Conservation (phyloP, 2,329 filamentous ascomycete genomes). For the Diplocarpon rosae region DNA sequence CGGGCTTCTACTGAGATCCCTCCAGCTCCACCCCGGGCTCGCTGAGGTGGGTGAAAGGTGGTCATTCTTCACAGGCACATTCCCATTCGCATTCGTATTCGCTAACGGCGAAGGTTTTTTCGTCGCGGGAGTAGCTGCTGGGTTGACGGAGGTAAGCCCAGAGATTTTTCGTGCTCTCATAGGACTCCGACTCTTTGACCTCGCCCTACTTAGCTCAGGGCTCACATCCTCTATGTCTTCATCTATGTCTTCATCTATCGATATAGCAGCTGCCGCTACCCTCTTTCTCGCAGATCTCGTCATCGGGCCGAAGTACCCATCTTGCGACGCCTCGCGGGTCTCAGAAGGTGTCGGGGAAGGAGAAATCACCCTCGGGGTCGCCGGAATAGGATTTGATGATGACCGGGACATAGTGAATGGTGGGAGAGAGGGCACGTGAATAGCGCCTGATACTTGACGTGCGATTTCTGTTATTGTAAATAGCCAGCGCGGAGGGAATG, state of each 20-base stretch:
- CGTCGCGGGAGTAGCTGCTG: constrained; percentile 24
- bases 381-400: constrained; percentile 46
- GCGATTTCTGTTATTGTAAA: constrained; percentile 37
- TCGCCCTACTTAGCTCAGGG: constrained; percentile 23
- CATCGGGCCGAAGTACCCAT: constrained; percentile 60
- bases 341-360: constrained; percentile 70
- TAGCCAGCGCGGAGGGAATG: constrained; percentile 34
- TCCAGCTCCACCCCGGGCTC: constrained; percentile 63
- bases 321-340: constrained; percentile 35
- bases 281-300: constrained; percentile 65
- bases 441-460: constrained; percentile 44
- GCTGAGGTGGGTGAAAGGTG: constrained; percentile 56
- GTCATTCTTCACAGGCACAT: constrained; percentile 40
- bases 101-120: constrained; percentile 19
- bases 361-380: constrained; percentile 78
- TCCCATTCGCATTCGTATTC: constrained; percentile 27
- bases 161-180: constrained; percentile 37
- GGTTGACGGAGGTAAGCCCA: constrained; percentile 41
- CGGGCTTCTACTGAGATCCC: constrained; percentile 81
- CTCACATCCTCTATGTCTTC: constrained; percentile 29
- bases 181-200: constrained; percentile 26
- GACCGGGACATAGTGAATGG: constrained; percentile 37
- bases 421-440: constrained; percentile 46
- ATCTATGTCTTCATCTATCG: constrained; percentile 48
- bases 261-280: constrained; percentile 43